These are phyloP conservation scores for Diplodia seriata DNA, from an alignment of 2,329 filamentous ascomycete genomes.

Conservation along the genomic window DNA sequence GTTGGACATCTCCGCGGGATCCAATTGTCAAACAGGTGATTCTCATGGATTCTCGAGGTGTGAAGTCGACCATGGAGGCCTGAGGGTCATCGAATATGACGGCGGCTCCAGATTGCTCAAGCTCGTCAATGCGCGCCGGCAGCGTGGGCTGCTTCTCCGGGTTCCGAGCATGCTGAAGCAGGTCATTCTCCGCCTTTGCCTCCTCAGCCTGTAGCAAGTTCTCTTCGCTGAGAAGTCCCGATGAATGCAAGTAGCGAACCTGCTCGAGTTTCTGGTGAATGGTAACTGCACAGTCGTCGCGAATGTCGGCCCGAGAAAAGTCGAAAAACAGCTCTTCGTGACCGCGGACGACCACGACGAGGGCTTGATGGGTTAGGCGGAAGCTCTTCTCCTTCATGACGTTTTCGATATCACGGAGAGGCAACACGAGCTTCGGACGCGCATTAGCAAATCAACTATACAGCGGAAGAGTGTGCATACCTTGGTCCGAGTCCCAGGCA, in stretches of 20 bases:
- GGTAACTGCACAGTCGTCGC: conserved; percentile 89
- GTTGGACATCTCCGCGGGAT: conserved; percentile 93
- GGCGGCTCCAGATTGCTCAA: conserved; percentile 49
- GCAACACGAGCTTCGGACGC: conserved; percentile 70
- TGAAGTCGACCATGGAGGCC: conserved; percentile 89
- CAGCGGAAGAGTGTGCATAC: conserved; percentile 35
- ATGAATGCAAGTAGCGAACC: conserved; percentile 72
- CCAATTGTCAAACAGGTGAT: conserved; percentile 97
- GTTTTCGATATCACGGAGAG: conserved; percentile 89
- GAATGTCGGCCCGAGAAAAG: conserved; percentile 75
- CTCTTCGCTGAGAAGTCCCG: conserved; percentile 69
- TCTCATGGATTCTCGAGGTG: conserved; percentile 76
- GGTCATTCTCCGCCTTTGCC: conserved; percentile 80
- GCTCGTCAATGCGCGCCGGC: conserved; percentile 35
- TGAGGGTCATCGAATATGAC: conserved; percentile 89
- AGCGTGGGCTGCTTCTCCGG: conserved; percentile 47
- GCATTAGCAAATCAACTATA: conserved; percentile 20
- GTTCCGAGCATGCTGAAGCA: conserved; percentile 75
- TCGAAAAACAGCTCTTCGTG: conserved; percentile 98
- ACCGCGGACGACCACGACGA: conserved; percentile 90
- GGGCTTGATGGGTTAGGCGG: conserved; percentile 84
- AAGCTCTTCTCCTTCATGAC: conserved; percentile 96
- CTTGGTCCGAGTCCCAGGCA: conserved; percentile 90
- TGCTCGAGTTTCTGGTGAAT: conserved; percentile 78
- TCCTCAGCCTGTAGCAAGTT: conserved; percentile 74